Base-by-base conservation (phyloP, 1,139 yeast genomes). In the Dujonia santamariae region DNA sequence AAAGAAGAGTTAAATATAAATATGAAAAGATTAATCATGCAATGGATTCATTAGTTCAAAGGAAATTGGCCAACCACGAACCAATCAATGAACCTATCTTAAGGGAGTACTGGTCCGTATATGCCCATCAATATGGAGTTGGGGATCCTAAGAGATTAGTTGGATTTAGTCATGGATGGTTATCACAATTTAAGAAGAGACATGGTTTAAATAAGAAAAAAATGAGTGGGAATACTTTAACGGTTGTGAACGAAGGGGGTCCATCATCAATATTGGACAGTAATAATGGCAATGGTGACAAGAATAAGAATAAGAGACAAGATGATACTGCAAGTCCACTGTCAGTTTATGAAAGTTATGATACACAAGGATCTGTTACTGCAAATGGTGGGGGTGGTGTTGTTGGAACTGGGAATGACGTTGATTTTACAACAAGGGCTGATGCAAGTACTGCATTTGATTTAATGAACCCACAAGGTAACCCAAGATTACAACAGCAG, bases 101-200 rank as follows among this genome's bases (percentile, higher is more conserved):
- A 28, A 55, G 82, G 27, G 77, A 73, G 37, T 71, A 74, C 47
- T 77, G 83, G 83, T 61, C 71, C 6, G 56, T 66, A 15, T 73
- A 64, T 45, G 82, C 82, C 4, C 72, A 70, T 40, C 67, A 71
- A 47, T 74, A 54, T 46, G 83, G 82, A 2, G 80, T 77, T 2
- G 77, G 70, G 16, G 80, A 77, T 44, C 81, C 83, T 3, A 77
- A 77, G 48, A 52, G 83, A 35, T 53, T 72, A 37, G 67, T 63
- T 26, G 64, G 70, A 14, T 77, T 75, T 45, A 71, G 78, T 43
- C 81, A 77, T 51, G 83, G 83, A 6, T 77, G 83, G 83, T 54
- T 77, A 29, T 61, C 74, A 16, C 80, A 74, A 45, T 77, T 77
- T 50, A 77, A 77, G 48, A 76, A 74, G 45, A 54, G 82, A 36